Evolutionary conservation across 73 alveolate species (phyloP), one percentile per base, ranked within the genome.

Genomic region (Stentor coeruleus): DNA sequence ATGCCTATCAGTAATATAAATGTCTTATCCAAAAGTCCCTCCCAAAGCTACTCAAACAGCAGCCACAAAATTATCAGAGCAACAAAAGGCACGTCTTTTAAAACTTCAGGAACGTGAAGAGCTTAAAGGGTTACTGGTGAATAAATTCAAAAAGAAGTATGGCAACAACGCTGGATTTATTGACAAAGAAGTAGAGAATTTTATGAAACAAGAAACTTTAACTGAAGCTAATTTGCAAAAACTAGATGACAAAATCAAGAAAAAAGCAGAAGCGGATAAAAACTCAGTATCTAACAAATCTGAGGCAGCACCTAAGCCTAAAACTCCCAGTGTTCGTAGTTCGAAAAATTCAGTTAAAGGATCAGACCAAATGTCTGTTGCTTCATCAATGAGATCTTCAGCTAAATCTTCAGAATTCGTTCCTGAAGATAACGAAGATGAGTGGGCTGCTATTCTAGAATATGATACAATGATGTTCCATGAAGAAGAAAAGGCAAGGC

Each of bases 61-160:
- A 55, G 20, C n/a, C n/a, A 55, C 72, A n/a, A 55, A 55, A 55
- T n/a, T 55, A 55, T 55, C 72, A 15, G 72, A 15, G n/a, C 20
- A 55, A n/a, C 72, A n/a, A 15, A 55, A 55, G n/a, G 72, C 15
- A 55, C 15, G 72, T 15, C 20, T 55, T 15, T n/a, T 55, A 15
- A 55, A 55, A 55, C 72, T 55, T 55, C 20, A 55, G 72, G 72
- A 55, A 55, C 72, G 72, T 55, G 72, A 55, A 55, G 72, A 55
- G n/a, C 72, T 55, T 55, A 55, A 55, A 55, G 72, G 72, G 26
- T n/a, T 55, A 15, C 72, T 55, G 15, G n/a, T 55, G 26, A 55
- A 55, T 55, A 55, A 55, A 55, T 55, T 55, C 20, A 55, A 55
- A 55, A n/a, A 15, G 15, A 55, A 55, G 72, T 55, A 55, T n/a